Base-by-base conservation (phyloP, 495 filamentous ascomycete genomes). In the Penicillium daleae region DNA sequence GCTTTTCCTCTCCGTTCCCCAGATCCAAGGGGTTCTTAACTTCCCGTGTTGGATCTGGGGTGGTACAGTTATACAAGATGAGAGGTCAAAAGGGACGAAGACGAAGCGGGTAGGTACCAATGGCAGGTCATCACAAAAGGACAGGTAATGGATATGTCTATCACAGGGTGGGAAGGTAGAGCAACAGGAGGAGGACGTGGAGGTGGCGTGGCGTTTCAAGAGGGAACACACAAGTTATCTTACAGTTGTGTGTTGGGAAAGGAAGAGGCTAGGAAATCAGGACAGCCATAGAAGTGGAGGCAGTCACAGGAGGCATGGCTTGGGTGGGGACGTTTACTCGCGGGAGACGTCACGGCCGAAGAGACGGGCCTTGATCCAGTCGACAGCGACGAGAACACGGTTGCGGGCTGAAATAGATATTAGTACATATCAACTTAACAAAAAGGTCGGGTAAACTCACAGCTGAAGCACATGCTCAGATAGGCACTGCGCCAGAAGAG, bases 401-500 rank as follows among this genome's bases (percentile, higher is more conserved):
- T 98, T 99, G 63, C 95, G 90, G 46, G 88, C 89, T 92, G 65
- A 66, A 62, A 58, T 52, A 56, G 4, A 51, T 31, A 68, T 73
- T 56, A 71, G 63, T 29, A 62, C 50, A 17, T 32, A 48, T 19
- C 35, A n/a, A n/a, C n/a, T n/a, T n/a, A n/a, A n/a, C n/a, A n/a
- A n/a, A n/a, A n/a, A n/a, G 60, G 62, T 21, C 33, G 26, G 21
- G 3, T 35, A 22, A 69, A 89, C 90, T 84, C 85, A 92, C 91
- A 91, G 86, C 93, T 97, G 76, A 98, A 99, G 86, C 93, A 97
- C 95, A 99, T 99, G 85, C 90, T 96, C 77, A 99, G 81, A 77
- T 99, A 99, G 55, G 95, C 96, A 73, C 89, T 92, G 76, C 92
- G 85, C 95, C 95, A 99, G 87, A 99, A 98, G 67, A 97, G 86